Base-by-base conservation (phyloP, 148 eudicot genomes). In the Arctostaphylos glauca region DNA sequence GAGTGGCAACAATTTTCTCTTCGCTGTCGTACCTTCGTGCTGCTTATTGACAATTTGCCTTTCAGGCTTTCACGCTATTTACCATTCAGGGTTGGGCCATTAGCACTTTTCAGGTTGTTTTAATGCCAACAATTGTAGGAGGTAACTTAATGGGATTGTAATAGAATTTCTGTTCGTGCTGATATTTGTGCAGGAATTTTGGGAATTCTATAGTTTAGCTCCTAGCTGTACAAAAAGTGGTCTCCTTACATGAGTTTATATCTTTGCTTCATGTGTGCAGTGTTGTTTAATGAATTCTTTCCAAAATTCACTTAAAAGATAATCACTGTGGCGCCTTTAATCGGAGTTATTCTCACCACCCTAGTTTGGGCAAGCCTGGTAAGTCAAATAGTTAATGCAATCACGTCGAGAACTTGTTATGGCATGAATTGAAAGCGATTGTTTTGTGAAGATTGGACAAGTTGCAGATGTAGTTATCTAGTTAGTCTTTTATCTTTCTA, bases 301-400 rank as follows among this genome's bases (percentile, higher is more conserved):
- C 99, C 99, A 82, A 90, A 97, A 84, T 94, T 97, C 86, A 97
- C 99, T n/a, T 78, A 96, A 77, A 97, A 97, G 88, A 93, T 97
- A 80, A 81, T 93, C 80, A 90, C 99, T 19, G 86, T 97, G 44
- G 93, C 97, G 53, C 99, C 99, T 81, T 86, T 97, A 81, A 91
- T 97, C 43, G 99, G 99, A 83, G 98, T 97, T 84, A 85, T 97
- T 43, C 93, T 97, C 58, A 97, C 99, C 82, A 97, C 99, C 80
- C 91, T 94, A 77, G 97, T 94, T 77, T 97, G 99, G 86, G 99
- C 99, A 70, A 97, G 99, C 84, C 98, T 97, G 21, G 98, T 97
- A 91, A 88, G 97, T 88, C 86, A 77, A 64, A 18, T 44, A 75
- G 13, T 5, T 23, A 19, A 68, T 78, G 31, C 7, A 67, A 13